Base-by-base conservation (phyloP, 176 grass and related monocot genomes). In the Urochloa ruziziensis region DNA sequence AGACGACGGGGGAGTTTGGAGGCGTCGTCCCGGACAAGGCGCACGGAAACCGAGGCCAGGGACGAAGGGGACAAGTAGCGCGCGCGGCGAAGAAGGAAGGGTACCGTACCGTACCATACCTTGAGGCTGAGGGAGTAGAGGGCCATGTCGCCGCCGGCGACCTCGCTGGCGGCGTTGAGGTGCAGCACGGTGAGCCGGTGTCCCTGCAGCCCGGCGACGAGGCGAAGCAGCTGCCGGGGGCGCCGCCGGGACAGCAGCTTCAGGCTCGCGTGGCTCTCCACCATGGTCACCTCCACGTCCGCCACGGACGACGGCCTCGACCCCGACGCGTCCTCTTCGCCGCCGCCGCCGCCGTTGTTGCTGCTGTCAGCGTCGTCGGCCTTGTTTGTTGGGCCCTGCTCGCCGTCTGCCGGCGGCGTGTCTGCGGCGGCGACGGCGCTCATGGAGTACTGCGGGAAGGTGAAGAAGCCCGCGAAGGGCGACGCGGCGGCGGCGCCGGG, bases 71-170 rank as follows among this genome's bases (percentile, higher is more conserved):
- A 51, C 19, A 7, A 17, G 13, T 4, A 2, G 13, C 9, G 17
- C 12, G 51, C n/a, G 51, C 51, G 51, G 51, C 51, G 5, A 21
- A 7, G 51, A 12, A 46, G 43, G 37, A 12, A 2, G 43, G 42
- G 42, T 44, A 44, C 42, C n/a, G n/a, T n/a, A n/a, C 10, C 6
- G 17, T 6, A 13, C 11, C 11, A 67, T 82, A 95, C 94, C 94
- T 93, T 96, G 71, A 96, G 88, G 81, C 88, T 93, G 28, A 96
- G 82, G 3, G 86, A 96, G 88, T 89, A 96, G 83, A 96, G 86
- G 1, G 62, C 83, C 65, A 82, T 86, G 17, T 70, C 29, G 34
- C 85, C 71, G 58, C 81, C 79, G 3, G 24, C 56, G 58, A 77
- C 79, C 4, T 59, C 56, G 32, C 69, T 89, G 33, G 90, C 70